phyloP scores from a whole-genome alignment of 306 rosid species.

The Acacia crassicarpa region DNA sequence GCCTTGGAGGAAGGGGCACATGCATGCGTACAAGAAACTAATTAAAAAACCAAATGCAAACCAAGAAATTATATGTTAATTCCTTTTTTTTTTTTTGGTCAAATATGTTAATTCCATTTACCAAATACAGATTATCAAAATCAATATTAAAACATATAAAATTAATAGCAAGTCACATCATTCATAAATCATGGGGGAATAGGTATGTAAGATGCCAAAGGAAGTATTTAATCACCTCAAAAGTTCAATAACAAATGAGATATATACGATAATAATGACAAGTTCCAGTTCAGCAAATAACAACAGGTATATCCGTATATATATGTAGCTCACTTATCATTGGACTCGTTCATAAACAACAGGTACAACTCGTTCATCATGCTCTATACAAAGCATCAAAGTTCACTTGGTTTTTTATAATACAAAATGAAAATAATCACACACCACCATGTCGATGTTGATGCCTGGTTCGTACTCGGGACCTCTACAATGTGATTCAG shows the following conservation, averaged over 20 bases:
- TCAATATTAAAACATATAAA: background rate
- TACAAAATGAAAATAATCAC: too few relatives aligned
- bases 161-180: background rate
- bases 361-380: background rate
- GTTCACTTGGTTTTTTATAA: background rate
- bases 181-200: background rate
- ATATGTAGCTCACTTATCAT: too few relatives aligned
- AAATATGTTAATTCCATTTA: background rate
- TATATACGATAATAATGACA: too few relatives aligned
- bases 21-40: background rate
- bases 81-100: too few relatives aligned
- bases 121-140: background rate
- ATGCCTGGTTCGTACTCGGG: too few relatives aligned
- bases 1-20: background rate
- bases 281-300: too few relatives aligned
- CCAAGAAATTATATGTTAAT: background rate
- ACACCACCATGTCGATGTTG: too few relatives aligned
- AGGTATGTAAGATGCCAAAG: too few relatives aligned
- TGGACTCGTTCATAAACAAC: background rate
- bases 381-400: background rate
- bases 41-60: background rate
- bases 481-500: too few relatives aligned
- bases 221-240: too few relatives aligned
- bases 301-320: too few relatives aligned
- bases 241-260: too few relatives aligned